Evolutionary conservation across 257 asterid genomes (phyloP).

Genomic region (Gentiana straminea): DNA sequence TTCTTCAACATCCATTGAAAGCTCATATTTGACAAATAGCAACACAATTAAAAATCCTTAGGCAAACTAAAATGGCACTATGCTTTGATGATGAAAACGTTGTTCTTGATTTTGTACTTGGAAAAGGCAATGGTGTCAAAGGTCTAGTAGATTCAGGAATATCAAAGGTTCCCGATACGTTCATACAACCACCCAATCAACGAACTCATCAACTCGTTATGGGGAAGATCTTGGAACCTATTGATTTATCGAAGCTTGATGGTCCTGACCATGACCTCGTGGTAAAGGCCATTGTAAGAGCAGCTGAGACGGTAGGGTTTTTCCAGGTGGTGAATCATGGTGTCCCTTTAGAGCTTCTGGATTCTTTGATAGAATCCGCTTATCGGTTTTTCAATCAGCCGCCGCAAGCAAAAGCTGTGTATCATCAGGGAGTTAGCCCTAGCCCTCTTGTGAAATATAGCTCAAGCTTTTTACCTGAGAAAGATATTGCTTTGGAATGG

Average conservation of each 20-base stretch:
- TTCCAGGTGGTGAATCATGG: conserved; percentile 35
- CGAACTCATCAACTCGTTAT: conserved; percentile 5
- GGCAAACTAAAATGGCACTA: conserved; percentile 13
- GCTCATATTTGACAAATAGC: too few species aligned
- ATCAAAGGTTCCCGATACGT: conserved; percentile 15
- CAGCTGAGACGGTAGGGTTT: conserved; percentile 27
- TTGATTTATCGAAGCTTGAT: conserved; percentile 24
- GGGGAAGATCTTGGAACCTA: conserved; percentile 7
- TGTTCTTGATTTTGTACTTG: conserved; percentile 25
- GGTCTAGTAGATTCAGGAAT: conserved; percentile 27
- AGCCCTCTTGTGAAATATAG: too few species aligned
- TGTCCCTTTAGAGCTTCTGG: conserved; percentile 18
- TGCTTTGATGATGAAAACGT: conserved; percentile 10
- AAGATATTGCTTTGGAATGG: too few species aligned
- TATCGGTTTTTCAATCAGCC: too few species aligned
- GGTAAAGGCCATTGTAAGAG: conserved; percentile 17
- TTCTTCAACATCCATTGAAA: too few species aligned
- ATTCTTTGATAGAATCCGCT: conserved; percentile 16
- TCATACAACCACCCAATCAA: conserved; percentile 20
- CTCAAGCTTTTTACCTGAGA: too few species aligned
- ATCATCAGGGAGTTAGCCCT: too few species aligned
- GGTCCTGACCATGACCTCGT: conserved; percentile 23
- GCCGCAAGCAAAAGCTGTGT: too few species aligned
- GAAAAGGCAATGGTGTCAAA: conserved; percentile 25
- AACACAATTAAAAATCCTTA: too few species aligned